Percentiles rank a stretch among this genome's conserved stretches.
phyloP scores from a whole-genome alignment of 192 early-diverging fungal species.

The Fimicolochytrium jonesii region DNA sequence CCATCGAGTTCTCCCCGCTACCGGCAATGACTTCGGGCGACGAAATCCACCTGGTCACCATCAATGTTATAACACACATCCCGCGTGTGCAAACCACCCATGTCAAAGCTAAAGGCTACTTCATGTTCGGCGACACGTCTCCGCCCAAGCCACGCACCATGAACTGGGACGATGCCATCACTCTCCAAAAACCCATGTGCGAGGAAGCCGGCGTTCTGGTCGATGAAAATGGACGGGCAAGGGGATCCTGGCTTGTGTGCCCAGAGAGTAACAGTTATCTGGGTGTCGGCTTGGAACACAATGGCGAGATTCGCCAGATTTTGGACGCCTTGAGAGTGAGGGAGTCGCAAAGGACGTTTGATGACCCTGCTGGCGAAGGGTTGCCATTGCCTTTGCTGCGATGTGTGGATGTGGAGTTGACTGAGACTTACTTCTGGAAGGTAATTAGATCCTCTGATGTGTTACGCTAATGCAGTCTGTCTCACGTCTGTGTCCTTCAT shows the following conservation, averaged over 20 bases:
- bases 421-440: conserved; percentile 34
- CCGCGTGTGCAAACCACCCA: conserved; percentile 28
- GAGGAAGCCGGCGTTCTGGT: conserved; percentile 30
- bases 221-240: conserved; percentile 25
- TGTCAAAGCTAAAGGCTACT: conserved; percentile 32
- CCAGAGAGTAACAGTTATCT: conserved; percentile 25
- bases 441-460: no score
- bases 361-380: conserved; percentile 9
- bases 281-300: conserved; percentile 19
- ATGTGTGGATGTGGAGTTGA: conserved; percentile 28
- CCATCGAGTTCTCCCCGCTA: conserved; percentile 17
- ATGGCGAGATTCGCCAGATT: conserved; percentile 17
- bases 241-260: conserved; percentile 25
- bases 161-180: conserved; percentile 36
- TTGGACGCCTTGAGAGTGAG: conserved; percentile 11
- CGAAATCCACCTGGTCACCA: conserved; percentile 26
- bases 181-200: conserved; percentile 29
- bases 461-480: no score
- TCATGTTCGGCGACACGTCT: conserved; percentile 28
- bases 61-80: conserved; percentile 33
- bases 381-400: conserved; percentile 20
- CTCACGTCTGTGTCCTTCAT: background rate
- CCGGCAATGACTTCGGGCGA: conserved; percentile 28
- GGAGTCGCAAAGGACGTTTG: background rate
- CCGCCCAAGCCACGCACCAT: conserved; percentile 27